phyloP scores from a whole-genome alignment of 495 filamentous ascomycete genomes.

The Aspergillus nidulans region DNA sequence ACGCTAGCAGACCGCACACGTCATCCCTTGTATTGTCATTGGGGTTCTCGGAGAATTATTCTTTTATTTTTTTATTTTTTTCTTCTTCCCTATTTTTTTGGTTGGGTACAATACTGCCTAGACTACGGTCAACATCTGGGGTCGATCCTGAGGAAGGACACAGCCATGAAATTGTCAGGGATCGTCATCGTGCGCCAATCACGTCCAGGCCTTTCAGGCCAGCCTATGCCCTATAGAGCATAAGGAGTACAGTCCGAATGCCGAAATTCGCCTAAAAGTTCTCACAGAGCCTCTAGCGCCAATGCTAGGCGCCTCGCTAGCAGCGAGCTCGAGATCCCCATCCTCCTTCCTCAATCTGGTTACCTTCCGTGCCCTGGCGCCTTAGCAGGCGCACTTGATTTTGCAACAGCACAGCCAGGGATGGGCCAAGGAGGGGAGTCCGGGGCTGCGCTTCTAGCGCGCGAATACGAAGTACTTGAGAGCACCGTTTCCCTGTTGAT shows the following conservation, averaged over 20 bases:
- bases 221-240: background rate
- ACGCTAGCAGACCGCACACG: no score
- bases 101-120: background rate
- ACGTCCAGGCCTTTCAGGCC: background rate
- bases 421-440: background rate
- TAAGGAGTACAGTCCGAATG: background rate
- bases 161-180: background rate
- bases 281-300: background rate
- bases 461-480: background rate
- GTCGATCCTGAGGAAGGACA: background rate
- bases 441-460: background rate
- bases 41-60: background rate
- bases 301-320: background rate
- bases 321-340: background rate
- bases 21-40: background rate
- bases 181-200: background rate
- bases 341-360: background rate
- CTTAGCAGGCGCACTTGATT: background rate
- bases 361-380: no score
- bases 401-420: background rate
- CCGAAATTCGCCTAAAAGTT: no score
- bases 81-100: no score
- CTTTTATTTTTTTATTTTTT: no score
- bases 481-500: background rate
- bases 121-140: no score